Evolutionary conservation across 768 basidiomycete species (phyloP).

Genomic region (Hypholoma sublateritium): DNA sequence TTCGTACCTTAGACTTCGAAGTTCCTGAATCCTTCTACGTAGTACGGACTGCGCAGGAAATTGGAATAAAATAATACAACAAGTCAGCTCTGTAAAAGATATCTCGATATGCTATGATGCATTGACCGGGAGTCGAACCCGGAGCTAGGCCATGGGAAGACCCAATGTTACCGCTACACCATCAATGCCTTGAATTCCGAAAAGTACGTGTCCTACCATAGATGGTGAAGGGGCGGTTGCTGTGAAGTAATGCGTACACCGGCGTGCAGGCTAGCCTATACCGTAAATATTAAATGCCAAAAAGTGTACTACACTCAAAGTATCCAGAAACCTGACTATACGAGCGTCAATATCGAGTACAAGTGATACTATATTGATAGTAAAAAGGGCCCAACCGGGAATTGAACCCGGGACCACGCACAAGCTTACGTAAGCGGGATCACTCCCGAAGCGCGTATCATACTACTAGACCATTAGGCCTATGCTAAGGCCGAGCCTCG

Average conservation of each 20-base stretch:
- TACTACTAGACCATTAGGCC: slow-evolving; percentile 38
- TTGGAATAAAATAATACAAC: no score
- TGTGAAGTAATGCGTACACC: no score
- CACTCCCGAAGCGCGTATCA: slow-evolving; percentile 34
- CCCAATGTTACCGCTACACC: slow-evolving; percentile 53
- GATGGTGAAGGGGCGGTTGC: no score
- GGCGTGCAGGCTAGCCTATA: no score
- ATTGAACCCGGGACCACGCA: slow-evolving; percentile 37
- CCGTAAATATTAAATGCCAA: no score
- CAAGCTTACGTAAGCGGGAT: slow-evolving; percentile 23
- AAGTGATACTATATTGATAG: not conserved
- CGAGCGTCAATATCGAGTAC: not conserved
- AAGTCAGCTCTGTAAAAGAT: no score
- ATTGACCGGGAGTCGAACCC: slow-evolving; percentile 57
- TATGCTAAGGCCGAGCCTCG: slow-evolving; percentile 1
- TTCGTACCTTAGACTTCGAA: no score
- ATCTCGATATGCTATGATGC: no score
- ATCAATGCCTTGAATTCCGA: slow-evolving; percentile 12
- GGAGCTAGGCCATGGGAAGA: slow-evolving; percentile 73
- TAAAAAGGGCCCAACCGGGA: slow-evolving; percentile 33
- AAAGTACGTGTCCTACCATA: no score
- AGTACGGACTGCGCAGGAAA: no score
- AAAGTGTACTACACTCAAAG: not conserved
- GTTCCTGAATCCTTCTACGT: no score
- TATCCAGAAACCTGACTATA: no score